Evolutionary conservation across 352 stramenopile species (phyloP), one percentile per base, ranked within the genome.

Genomic region (Hyaloperonospora arabidopsidis): DNA sequence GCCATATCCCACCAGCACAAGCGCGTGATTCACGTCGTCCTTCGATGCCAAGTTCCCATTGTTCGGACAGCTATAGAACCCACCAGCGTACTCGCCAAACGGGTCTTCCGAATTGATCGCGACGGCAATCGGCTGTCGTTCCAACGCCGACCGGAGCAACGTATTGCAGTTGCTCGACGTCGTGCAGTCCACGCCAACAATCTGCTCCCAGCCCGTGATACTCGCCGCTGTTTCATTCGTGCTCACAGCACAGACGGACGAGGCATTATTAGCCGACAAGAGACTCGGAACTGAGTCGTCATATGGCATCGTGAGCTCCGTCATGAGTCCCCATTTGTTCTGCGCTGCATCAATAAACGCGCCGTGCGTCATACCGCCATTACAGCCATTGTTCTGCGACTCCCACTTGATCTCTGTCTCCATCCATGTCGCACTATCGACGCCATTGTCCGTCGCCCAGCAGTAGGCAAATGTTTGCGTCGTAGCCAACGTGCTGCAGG

Each of bases 301-400:
- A 63, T 91, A 91, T 8, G 80, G 80, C 76, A 88, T 83, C 32
- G 71, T 70, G 28, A 91, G 70, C 43, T 84, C 76, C 19, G 78
- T 80, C 25, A 88, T 54, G 2, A 91, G 73, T n/a, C 76, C 71
- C 59, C 75, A 80, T 12, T 68, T 51, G 21, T 76, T 72, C 59
- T 82, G 67, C 4, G 75, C 78, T 0, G 80, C 78, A 39, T 91
- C 80, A 40, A 83, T 79, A 53, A 91, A 86, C 19, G 80, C 80
- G 11, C 79, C 79, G 52, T 91, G 80, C 13, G 80, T 91, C 80
- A 91, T 91, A 19, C 80, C 80, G 53, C 80, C 80, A 34, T 87
- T 76, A 23, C 80, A 91, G n/a, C 76, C 78, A 19, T 87, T 57
- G 64, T 91, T 91, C 32, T 65, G 65, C 8, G 78, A 87, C 50